phyloP scores from a whole-genome alignment of 257 asterid species.

The Petrea volubilis region DNA sequence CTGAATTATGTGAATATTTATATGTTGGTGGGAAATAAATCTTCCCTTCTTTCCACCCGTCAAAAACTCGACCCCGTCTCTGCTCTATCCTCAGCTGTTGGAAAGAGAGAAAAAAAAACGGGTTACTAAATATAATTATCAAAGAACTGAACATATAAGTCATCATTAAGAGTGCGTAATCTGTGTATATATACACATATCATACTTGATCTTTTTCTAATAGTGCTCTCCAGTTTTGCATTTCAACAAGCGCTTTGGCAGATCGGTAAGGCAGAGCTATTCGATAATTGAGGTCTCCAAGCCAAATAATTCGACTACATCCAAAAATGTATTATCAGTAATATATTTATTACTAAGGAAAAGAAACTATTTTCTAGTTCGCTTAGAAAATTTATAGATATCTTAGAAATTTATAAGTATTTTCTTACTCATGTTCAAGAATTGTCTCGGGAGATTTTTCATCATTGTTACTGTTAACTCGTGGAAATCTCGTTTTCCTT shows the following conservation, averaged over 20 bases:
- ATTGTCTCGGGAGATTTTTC: slow-evolving; percentile 84
- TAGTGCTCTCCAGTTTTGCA: slow-evolving; percentile 95
- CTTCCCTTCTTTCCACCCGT: slow-evolving; percentile 95
- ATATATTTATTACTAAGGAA: not conserved
- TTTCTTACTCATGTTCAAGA: slow-evolving; percentile 78
- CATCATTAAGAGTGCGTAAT: not conserved
- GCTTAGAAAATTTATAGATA: no score
- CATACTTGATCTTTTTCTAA: slow-evolving; percentile 89
- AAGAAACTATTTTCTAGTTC: not conserved
- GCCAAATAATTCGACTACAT: slow-evolving; percentile 86
- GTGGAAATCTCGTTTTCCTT: slow-evolving; percentile 85
- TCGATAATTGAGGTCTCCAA: slow-evolving; percentile 90
- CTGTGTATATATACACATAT: no score
- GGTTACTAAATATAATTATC: slow-evolving; percentile 5
- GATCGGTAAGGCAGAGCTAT: slow-evolving; percentile 86
- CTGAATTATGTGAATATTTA: slow-evolving; percentile 91
- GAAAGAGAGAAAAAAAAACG: not conserved
- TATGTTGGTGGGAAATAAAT: slow-evolving; percentile 98
- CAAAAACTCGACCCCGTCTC: slow-evolving; percentile 86
- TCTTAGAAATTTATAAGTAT: no score
- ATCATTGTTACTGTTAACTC: slow-evolving; percentile 49
- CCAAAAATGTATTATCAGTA: slow-evolving; percentile 4
- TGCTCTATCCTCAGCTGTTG: slow-evolving; percentile 89
- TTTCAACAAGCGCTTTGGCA: slow-evolving; percentile 89
- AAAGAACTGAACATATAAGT: not conserved